Evolutionary conservation across 1,284 basidiomycete genomes (phyloP).

Genomic region (Xerocomus alliaceus): DNA sequence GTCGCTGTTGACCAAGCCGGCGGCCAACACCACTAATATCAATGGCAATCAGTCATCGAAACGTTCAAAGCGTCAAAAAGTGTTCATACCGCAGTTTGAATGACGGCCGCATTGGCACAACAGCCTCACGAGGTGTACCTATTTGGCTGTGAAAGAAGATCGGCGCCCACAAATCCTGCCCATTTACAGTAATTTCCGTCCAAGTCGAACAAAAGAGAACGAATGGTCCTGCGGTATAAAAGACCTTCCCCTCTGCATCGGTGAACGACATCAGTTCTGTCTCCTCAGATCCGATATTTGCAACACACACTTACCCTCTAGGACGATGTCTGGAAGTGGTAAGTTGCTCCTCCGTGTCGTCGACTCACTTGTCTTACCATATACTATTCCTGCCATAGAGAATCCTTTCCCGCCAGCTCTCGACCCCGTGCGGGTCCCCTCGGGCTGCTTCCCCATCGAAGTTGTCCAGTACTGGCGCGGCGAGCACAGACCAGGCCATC

Average conservation of each 20-base stretch:
- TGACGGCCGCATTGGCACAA: neutral
- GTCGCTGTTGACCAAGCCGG: neutral
- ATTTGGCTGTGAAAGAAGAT: constrained; percentile 1
- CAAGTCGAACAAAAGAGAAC: constrained; percentile 13
- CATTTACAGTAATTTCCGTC: constrained; percentile 4
- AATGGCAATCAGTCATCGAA: neutral
- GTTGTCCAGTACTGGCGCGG: constrained; percentile 42
- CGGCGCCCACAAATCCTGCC: constrained; percentile 10
- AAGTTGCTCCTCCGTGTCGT: neutral
- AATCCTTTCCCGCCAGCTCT: constrained; percentile 14
- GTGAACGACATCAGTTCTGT: neutral
- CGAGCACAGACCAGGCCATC: constrained; percentile 6
- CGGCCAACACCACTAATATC: neutral
- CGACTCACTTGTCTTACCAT: neutral
- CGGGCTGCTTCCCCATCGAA: constrained; percentile 29
- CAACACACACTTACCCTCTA: constrained; percentile 1
- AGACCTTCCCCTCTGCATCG: neutral
- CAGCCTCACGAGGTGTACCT: neutral
- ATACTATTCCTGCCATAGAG: neutral
- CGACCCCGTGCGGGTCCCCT: constrained; percentile 27
- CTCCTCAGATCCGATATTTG: neutral
- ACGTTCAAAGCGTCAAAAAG: neutral
- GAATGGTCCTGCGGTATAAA: constrained; percentile 9
- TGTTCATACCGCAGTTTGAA: neutral
- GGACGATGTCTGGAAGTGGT: constrained; percentile 8